Base-by-base conservation (phyloP, 805 yeast genomes). In the Metschnikowia drakensbergensis region DNA sequence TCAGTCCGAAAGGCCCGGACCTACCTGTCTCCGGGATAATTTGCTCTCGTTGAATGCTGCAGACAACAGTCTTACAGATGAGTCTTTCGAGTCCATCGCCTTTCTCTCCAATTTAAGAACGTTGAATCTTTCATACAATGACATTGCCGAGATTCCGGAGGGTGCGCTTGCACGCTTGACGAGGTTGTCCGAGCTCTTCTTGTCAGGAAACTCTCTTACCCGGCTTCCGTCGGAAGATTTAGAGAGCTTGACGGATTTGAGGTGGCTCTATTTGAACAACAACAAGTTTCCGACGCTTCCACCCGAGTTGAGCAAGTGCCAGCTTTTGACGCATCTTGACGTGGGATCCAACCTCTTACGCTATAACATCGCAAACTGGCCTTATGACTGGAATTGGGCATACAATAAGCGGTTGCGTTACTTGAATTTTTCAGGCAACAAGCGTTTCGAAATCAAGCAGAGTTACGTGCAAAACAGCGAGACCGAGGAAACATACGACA, bases 351-450 rank as follows among this genome's bases (percentile, higher is more conserved):
- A 94, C 64, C 84, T 83, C 52, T 72, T 94, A 66, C 87, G 90
- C 60, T 94, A 94, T 66, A 94, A 94, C 59, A 89, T 92, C 48
- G 86, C 94, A 3, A 94, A 94, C 65, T 88, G 90, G 79, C 95
- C 94, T 11, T 92, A 88, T 62, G 99, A 94, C 64, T 94, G 98
- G 97, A 94, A 89, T 67, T 94, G 99, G 99, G 83, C 86, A 58
- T 83, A 83, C 72, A 94, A 94, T 62, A 72, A 77, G 46, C 80
- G 82, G 37, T 72, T 94, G 65, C 81, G 76, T 56, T 90, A 86
- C 59, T 76, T 94, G 62, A 94, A 92, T 64, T 84, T 94, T 49
- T 89, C 97, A 0, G 97, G 97, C 34, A 94, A 94, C 63, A 86
- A 86, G 62, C 77, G 97, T 54, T 81, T 94, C 54, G 98, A 94